These are phyloP conservation scores for Plasmodium relictum DNA, from an alignment of 169 alveolate species.

Conservation along the genomic window DNA sequence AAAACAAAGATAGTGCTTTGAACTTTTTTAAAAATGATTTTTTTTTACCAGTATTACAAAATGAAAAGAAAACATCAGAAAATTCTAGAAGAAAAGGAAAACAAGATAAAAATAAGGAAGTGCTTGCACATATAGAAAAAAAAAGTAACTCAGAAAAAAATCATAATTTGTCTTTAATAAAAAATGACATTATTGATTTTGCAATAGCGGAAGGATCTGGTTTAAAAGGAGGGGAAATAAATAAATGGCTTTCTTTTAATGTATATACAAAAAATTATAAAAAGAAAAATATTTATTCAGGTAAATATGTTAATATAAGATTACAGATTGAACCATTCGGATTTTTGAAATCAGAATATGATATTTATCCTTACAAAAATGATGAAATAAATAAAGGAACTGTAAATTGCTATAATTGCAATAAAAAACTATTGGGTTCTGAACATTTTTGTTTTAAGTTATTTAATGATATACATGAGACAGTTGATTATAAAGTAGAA, in stretches of 20 bases:
- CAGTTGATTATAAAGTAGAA: constrained; percentile 40
- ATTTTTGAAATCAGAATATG: constrained; percentile 32
- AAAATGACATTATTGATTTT: constrained; percentile 21
- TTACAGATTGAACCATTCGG: constrained; percentile 60
- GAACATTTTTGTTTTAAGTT: constrained; percentile 18
- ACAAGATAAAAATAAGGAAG: background rate
- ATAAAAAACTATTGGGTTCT: constrained; percentile 2
- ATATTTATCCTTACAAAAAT: background rate
- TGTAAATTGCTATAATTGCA: constrained; percentile 8
- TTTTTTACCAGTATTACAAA: constrained; percentile 8
- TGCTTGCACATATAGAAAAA: background rate
- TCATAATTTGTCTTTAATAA: background rate
- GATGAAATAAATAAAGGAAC: background rate
- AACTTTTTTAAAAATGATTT: background rate
- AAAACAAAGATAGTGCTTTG: background rate
- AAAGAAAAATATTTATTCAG: constrained; percentile 40
- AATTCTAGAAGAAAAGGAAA: background rate
- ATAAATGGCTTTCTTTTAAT: constrained; percentile 82
- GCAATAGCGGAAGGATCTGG: constrained; percentile 85
- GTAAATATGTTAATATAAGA: constrained; percentile 51
- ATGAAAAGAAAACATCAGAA: background rate
- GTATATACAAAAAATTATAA: constrained; percentile 77
- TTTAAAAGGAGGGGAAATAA: constrained; percentile 82
- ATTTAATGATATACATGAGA: constrained; percentile 44
- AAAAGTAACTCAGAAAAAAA: constrained; percentile 5